Base-by-base conservation (phyloP, 2,329 filamentous ascomycete genomes). In the Neurospora sp. region DNA sequence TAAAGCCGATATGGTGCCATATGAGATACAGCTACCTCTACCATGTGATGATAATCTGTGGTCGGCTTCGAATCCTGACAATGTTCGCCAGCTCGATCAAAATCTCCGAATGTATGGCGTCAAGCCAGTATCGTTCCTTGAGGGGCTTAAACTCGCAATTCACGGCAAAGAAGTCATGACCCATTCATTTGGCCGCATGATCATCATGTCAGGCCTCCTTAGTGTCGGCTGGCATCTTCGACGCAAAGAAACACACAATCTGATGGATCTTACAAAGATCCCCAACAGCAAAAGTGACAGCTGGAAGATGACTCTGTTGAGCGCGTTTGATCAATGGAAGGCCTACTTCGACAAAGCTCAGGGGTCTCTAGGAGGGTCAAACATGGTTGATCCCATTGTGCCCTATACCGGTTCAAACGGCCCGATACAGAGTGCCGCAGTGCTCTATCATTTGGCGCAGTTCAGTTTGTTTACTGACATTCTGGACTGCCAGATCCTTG, bases 151-250 rank as follows among this genome's bases (percentile, higher is more conserved):
- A 80, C 88, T 89, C 70, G 95, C 92, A 0, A 82, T 97, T 3
- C 94, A 95, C 72, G 91, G 91, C 2, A 88, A 94, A 73, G 88
- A 88, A 66, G 92, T 97, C 17, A 88, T 89, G 68, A 97, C 93
- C 1, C 95, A 97, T 77, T 90, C 92, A 0, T 97, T 97, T 77
- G 93, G 93, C 1, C 88, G 93, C 67, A 96, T 92, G 75, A 93
- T 96, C 73, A 87, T 97, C 75, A 96, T 97, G 90, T 92, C 92
- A 1, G 93, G 94, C 0, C 82, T 97, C 41, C 82, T 97, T n/a
- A 96, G 92, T 74, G 92, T 97, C 5, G 93, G 91, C 71, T 97
- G 92, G 93, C 93, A 97, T 76, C 89, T 97, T 82, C 92, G 92
- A 74, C 92, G 94, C 79, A 87, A 92, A 74, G 93, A 97, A 77